phyloP scores from a whole-genome alignment of 2,329 filamentous ascomycete genomes.

The Neopestalotiopsis sp. region DNA sequence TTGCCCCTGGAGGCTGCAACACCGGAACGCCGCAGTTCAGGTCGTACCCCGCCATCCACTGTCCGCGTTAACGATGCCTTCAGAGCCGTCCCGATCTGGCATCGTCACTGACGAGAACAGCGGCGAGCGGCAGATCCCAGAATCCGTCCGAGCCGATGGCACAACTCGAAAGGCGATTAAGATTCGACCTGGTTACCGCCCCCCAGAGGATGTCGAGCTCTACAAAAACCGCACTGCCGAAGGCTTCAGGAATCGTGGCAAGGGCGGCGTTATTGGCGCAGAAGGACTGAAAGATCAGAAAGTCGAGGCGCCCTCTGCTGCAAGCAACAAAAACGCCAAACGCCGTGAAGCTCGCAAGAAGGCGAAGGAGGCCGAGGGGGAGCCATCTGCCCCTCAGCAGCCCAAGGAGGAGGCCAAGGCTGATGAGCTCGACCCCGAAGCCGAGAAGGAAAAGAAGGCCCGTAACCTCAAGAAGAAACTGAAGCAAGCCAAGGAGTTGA shows the following conservation, averaged over 20 bases:
- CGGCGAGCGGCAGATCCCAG: slow-evolving; percentile 87
- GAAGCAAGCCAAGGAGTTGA: slow-evolving; percentile 88
- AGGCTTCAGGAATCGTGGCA: slow-evolving; percentile 77
- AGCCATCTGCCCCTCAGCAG: slow-evolving; percentile 50
- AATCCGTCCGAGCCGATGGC: slow-evolving; percentile 85
- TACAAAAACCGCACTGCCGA: slow-evolving; percentile 94
- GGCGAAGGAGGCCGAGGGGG: slow-evolving; percentile 64
- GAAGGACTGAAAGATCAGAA: slow-evolving; percentile 58
- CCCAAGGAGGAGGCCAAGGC: slow-evolving; percentile 32
- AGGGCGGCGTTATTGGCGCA: slow-evolving; percentile 77
- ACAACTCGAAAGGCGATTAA: slow-evolving; percentile 93
- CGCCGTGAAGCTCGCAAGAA: slow-evolving; percentile 61
- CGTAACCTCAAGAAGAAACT: slow-evolving; percentile 93
- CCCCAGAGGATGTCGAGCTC: slow-evolving; percentile 92
- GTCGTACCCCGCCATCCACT: slow-evolving; percentile 6
- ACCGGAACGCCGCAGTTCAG: background rate
- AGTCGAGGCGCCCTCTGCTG: slow-evolving; percentile 48
- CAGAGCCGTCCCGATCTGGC: slow-evolving; percentile 65
- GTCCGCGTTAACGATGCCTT: slow-evolving; percentile 45
- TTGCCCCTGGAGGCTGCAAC: background rate
- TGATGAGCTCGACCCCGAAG: slow-evolving; percentile 68
- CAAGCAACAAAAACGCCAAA: slow-evolving; percentile 88
- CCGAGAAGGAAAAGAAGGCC: slow-evolving; percentile 89
- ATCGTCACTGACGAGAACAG: slow-evolving; percentile 77
- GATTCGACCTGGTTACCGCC: slow-evolving; percentile 89